Percentiles rank a stretch among this genome's conserved stretches.
Conservation (phyloP, 2,329 filamentous ascomycete species). For the Botrytis medusae region DNA sequence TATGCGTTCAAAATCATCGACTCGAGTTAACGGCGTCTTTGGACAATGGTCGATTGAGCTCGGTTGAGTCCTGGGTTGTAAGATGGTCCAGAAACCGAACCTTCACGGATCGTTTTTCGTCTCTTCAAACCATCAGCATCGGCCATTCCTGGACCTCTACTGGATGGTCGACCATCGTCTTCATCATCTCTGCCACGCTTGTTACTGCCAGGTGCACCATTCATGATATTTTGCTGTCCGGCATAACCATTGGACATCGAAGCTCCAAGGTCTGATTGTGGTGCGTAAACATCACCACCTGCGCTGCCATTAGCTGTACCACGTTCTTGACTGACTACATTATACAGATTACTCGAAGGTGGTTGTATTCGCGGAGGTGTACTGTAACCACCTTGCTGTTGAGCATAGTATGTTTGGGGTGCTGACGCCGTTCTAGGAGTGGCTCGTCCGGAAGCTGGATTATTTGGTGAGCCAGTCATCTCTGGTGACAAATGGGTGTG, state of each 20-base stretch:
- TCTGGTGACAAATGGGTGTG: constrained; percentile 77
- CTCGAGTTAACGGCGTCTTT: constrained; percentile 38
- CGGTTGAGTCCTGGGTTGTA: constrained; percentile 52
- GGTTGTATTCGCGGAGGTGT: constrained; percentile 72
- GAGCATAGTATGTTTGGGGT: constrained; percentile 70
- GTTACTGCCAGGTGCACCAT: constrained; percentile 52
- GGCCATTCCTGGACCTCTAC: constrained; percentile 46
- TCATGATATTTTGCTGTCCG: constrained; percentile 62
- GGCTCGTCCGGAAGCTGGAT: constrained; percentile 80
- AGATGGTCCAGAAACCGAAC: constrained; percentile 50
- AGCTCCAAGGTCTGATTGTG: constrained; percentile 58
- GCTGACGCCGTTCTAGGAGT: constrained; percentile 78
- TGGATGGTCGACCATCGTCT: constrained; percentile 58
- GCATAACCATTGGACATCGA: constrained; percentile 63
- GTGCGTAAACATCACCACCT: constrained; percentile 68
- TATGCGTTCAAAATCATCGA: constrained; percentile 22
- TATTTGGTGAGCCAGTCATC: constrained; percentile 76
- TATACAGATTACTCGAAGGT: constrained; percentile 81
- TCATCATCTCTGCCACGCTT: constrained; percentile 49
- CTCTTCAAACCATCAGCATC: constrained; percentile 70
- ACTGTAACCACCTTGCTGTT: constrained; percentile 61
- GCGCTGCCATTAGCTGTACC: constrained; percentile 64
- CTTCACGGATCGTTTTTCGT: constrained; percentile 72
- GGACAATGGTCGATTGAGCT: constrained; percentile 47
- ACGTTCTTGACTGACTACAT: constrained; percentile 80